Base-by-base conservation (phyloP, 2,329 filamentous ascomycete genomes). In the Apiospora malaysiana region DNA sequence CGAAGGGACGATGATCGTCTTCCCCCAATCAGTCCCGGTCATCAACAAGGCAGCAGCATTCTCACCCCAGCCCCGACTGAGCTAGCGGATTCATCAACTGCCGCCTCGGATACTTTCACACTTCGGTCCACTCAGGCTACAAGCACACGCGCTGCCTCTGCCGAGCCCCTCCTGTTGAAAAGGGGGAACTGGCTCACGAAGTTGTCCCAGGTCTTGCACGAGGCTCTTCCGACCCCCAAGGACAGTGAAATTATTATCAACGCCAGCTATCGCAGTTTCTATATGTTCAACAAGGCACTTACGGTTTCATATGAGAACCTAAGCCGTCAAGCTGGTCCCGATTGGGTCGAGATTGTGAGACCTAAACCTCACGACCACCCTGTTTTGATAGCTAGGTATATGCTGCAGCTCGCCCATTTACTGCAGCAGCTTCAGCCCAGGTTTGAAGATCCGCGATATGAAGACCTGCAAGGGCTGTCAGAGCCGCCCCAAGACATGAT, bases 321-420 rank as follows among this genome's bases (percentile, higher is more conserved):
- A 16, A 51, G 49, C 14, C 23, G 49, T 23, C 49, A 51, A 4
- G 16, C 49, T 27, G 49, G 49, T 4, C n/a, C 49, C n/a, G 10
- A 45, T 18, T 56, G 49, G 32, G 45, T 51, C 49, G 49, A 51
- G 79, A 42, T 51, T 14, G 16, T 10, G 23, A 27, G 49, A 12
- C 49, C 49, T 10, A 10, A 65, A 14, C 23, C 59, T 27, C 32
- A 42, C 6, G 40, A 37, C 16, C 59, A 65, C 16, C 59, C 32
- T n/a, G 32, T 42, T 32, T 42, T 65, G 40, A n/a, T 65, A 23
- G 59, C 59, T 9, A 42, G 59, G 16, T 42, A 65, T 8, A 65
- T 65, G 59, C 21, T 65, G 32, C 63, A 45, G 21, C 42, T 42
- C 10, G 37, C 63, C 21, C 32, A 42, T 2, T 10, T 45, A 8